Evolutionary conservation across 805 yeast species (phyloP).

Genomic region (Allodekkera sacchari): DNA sequence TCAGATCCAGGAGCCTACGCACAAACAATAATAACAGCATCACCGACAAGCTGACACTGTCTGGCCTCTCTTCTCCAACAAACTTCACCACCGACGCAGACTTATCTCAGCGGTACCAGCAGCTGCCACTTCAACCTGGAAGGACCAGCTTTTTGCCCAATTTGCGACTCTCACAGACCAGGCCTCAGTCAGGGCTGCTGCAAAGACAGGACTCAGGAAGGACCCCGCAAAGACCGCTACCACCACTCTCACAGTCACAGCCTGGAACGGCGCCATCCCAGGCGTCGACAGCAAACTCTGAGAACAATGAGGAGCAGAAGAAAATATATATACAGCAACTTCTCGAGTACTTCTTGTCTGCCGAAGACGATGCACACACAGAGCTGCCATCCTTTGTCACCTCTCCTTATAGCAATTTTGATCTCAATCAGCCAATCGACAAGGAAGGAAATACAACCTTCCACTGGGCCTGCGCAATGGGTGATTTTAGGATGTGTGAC

Average conservation of each 20-base stretch:
- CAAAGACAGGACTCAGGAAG: too few species aligned
- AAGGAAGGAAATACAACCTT: slow-evolving; percentile 91
- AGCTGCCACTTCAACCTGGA: too few species aligned
- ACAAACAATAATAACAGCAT: neutral
- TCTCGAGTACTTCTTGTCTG: slow-evolving; percentile 45
- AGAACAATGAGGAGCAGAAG: slow-evolving; percentile 14
- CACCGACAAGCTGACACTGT: slow-evolving; percentile 1
- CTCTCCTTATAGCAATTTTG: slow-evolving; percentile 50
- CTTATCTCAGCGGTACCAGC: slow-evolving; percentile 11
- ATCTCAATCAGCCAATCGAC: slow-evolving; percentile 75
- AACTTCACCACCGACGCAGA: slow-evolving; percentile 49
- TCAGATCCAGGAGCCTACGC: slow-evolving; percentile 2
- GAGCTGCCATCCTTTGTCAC: slow-evolving; percentile 51
- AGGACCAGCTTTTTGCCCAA: too few species aligned
- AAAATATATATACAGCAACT: slow-evolving; percentile 38
- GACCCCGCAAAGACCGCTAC: too few species aligned
- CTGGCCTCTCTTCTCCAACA: slow-evolving; percentile 35
- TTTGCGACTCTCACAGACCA: too few species aligned
- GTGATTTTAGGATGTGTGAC: slow-evolving; percentile 69
- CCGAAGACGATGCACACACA: slow-evolving; percentile 37
- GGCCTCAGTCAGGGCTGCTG: too few species aligned
- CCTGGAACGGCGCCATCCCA: neutral
- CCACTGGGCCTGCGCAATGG: slow-evolving; percentile 98
- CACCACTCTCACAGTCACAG: slow-evolving; percentile 3
- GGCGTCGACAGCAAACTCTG: slow-evolving; percentile 1